Conservation (phyloP, 495 filamentous ascomycete genomes). For the Neurospora pannonica region DNA sequence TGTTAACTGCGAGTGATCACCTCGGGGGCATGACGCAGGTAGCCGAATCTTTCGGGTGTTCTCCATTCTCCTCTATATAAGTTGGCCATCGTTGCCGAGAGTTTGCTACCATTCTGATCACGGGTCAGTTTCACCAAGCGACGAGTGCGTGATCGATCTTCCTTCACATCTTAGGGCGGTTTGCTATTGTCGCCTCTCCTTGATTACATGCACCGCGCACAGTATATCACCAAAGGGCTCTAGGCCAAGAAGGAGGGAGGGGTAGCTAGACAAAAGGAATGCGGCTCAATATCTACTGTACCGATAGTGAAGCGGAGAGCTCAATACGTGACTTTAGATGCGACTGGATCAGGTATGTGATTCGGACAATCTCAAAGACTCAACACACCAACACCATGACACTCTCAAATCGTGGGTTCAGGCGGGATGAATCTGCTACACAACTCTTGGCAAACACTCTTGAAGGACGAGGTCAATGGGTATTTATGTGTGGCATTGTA, state of each 20-base stretch:
- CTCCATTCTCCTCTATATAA: background rate
- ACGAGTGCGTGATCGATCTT: background rate
- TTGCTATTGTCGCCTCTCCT: background rate
- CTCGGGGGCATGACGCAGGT: background rate
- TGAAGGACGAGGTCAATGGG: background rate
- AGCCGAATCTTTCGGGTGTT: background rate
- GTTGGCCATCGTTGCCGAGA: background rate
- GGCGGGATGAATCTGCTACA: background rate
- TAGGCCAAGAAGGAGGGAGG: background rate
- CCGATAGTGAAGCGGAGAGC: background rate
- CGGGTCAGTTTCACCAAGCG: background rate
- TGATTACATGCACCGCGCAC: background rate
- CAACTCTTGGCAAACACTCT: background rate
- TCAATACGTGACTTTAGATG: background rate
- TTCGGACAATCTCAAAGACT: background rate
- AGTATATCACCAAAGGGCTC: background rate
- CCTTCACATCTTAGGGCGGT: background rate
- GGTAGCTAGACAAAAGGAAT: background rate
- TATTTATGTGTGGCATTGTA: too few relatives aligned
- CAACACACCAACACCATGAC: background rate
- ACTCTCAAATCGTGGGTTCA: background rate
- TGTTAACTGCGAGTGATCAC: background rate
- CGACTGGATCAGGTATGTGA: background rate
- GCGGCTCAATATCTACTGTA: background rate
- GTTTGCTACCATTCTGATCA: background rate